Conservation (phyloP, 768 basidiomycete genomes). For the Hygrophorus pudorinus region DNA sequence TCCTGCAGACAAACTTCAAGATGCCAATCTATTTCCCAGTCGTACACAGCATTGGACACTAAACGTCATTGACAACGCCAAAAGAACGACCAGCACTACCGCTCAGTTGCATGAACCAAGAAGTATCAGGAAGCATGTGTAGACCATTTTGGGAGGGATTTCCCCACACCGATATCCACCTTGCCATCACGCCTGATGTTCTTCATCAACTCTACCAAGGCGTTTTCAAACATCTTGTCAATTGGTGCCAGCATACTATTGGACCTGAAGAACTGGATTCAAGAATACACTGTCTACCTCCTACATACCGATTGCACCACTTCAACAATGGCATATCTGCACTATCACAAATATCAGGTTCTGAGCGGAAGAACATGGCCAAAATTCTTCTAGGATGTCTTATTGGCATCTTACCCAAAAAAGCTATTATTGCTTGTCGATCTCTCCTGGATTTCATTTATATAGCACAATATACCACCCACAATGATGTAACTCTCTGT, state of each 20-base stretch:
- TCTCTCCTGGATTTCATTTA: too few relatives aligned
- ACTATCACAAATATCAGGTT: too few relatives aligned
- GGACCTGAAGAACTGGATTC: too few relatives aligned
- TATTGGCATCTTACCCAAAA: slow-evolving; percentile 13
- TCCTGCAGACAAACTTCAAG: slow-evolving; percentile 11
- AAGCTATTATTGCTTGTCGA: slow-evolving; percentile 4
- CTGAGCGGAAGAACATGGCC: slow-evolving; percentile 24
- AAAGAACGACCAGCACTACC: slow-evolving; percentile 3
- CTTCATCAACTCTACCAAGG: too few relatives aligned
- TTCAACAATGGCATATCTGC: too few relatives aligned
- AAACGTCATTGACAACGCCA: slow-evolving; percentile 3
- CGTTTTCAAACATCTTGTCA: too few relatives aligned
- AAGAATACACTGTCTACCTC: slow-evolving; percentile 24
- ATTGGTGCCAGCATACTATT: too few relatives aligned
- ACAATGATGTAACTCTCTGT: slow-evolving; percentile 19
- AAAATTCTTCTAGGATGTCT: slow-evolving; percentile 23
- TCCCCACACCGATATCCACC: slow-evolving; percentile 23
- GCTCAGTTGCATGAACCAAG: slow-evolving; percentile 2
- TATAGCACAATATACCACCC: slow-evolving; percentile 24
- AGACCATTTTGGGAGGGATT: slow-evolving; percentile 25
- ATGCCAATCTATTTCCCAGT: too few relatives aligned
- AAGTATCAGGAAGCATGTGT: slow-evolving; percentile 8
- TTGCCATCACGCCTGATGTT: slow-evolving; percentile 19
- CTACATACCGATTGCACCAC: slow-evolving; percentile 27
- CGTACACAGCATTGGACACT: slow-evolving; percentile 3